phyloP scores from a whole-genome alignment of 371 early-diverging fungal genomes.

The Mortierella sp. region DNA sequence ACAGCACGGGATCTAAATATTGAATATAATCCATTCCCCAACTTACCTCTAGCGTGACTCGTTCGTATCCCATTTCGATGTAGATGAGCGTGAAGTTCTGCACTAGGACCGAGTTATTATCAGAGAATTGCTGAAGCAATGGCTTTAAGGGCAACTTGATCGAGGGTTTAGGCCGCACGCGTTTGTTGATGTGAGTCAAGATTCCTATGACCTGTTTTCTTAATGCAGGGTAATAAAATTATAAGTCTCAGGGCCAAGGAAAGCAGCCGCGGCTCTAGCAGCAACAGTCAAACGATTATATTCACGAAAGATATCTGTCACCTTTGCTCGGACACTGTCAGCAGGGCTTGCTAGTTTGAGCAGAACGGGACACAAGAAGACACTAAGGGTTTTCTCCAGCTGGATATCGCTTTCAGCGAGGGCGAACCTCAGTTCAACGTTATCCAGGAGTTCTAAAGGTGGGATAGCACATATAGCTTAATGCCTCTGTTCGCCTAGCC shows the following conservation, averaged over 20 bases:
- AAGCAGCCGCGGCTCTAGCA: not conserved
- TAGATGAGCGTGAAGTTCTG: conserved; percentile 81
- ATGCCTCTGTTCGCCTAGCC: no score
- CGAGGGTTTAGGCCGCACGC: conserved; percentile 70
- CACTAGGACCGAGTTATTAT: conserved; percentile 61
- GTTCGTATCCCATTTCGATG: conserved; percentile 75
- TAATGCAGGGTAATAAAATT: no score
- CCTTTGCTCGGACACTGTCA: conserved; percentile 64
- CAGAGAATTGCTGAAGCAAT: conserved; percentile 63
- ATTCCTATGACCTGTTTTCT: conserved; percentile 79
- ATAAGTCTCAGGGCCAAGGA: not conserved
- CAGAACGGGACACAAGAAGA: conserved; percentile 82
- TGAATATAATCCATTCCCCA: not conserved
- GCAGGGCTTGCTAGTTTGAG: conserved; percentile 75
- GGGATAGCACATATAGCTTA: no score
- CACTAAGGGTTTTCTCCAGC: conserved; percentile 74
- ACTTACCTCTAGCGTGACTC: conserved; percentile 59
- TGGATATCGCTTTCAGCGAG: conserved; percentile 80
- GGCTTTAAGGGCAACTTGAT: conserved; percentile 74
- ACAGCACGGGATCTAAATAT: no score
- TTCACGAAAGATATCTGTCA: conserved; percentile 10
- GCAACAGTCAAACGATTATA: no score
- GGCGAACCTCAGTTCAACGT: conserved; percentile 89
- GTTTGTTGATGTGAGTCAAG: conserved; percentile 84
- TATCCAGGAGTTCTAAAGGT: conserved; percentile 72